phyloP scores from a whole-genome alignment of 768 basidiomycete genomes.

The Tricholoma flavovirens region DNA sequence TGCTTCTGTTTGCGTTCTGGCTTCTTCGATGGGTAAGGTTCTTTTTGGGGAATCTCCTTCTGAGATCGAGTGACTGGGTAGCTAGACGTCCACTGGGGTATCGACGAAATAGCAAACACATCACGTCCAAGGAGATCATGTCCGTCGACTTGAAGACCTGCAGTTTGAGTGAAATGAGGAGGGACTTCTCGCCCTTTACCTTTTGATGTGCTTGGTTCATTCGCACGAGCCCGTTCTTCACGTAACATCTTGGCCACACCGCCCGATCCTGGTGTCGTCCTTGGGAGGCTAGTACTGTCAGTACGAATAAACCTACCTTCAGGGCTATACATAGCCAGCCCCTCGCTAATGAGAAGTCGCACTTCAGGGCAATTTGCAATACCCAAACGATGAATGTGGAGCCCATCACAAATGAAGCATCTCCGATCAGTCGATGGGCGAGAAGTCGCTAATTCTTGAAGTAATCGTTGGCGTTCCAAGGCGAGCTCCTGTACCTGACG shows the following conservation, averaged over 20 bases:
- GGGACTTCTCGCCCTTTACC: too few species aligned
- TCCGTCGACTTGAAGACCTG: too few species aligned
- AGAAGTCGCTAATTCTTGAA: not conserved
- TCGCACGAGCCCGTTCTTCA: not conserved
- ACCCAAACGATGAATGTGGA: not conserved
- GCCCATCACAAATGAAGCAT: too few species aligned
- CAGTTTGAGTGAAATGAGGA: not conserved
- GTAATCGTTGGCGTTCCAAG: too few species aligned
- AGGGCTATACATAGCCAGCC: not conserved
- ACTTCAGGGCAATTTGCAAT: not conserved
- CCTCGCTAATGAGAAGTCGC: not conserved
- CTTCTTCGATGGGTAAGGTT: too few species aligned
- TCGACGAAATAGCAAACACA: too few species aligned
- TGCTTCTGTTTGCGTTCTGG: too few species aligned
- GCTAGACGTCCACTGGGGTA: too few species aligned
- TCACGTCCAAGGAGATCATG: too few species aligned
- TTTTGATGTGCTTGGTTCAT: not conserved
- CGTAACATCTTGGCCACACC: not conserved
- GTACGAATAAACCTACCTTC: not conserved
- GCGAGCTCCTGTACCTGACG: too few species aligned
- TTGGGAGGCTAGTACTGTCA: not conserved
- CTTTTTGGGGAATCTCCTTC: too few species aligned
- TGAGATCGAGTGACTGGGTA: too few species aligned
- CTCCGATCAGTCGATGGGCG: not conserved
- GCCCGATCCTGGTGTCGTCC: not conserved